Evolutionary conservation across 2,329 filamentous ascomycete genomes (phyloP).

Genomic region (Cladosporium sp.): DNA sequence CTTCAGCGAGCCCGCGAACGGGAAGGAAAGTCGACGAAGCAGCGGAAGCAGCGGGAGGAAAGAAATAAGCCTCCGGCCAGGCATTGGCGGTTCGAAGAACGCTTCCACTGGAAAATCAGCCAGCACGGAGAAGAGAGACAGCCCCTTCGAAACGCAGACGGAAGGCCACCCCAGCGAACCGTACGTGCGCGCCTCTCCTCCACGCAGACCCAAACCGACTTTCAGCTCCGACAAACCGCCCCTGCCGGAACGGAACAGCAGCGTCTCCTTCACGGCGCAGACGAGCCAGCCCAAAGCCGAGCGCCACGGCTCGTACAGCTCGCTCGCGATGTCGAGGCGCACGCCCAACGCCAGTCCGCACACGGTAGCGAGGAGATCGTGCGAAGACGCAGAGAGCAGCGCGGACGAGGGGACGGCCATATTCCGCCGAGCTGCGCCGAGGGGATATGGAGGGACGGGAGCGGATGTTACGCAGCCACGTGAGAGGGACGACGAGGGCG

Average conservation of each 20-base stretch:
- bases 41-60: constrained; percentile 5
- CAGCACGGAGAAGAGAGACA: constrained; percentile 2
- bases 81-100: background rate
- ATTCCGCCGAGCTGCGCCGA: constrained; percentile 19
- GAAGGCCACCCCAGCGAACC: constrained; percentile 19
- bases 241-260: constrained; percentile 11
- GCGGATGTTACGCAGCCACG: background rate
- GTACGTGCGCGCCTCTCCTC: constrained; percentile 15
- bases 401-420: constrained; percentile 42
- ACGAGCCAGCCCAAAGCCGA: constrained; percentile 12
- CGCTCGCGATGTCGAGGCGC: constrained; percentile 10
- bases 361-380: background rate
- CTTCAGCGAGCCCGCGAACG: background rate
- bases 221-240: background rate
- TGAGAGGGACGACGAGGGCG: constrained; percentile 13
- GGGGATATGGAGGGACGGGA: constrained; percentile 1
- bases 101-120: background rate
- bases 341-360: constrained; percentile 16
- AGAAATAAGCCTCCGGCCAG: background rate
- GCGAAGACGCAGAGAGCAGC: constrained; percentile 30
- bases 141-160: constrained; percentile 5
- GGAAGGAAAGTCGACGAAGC: constrained; percentile 3
- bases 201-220: constrained; percentile 2
- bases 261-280: constrained; percentile 22
- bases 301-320: constrained; percentile 17